Conservation (phyloP, 2,329 filamentous ascomycete genomes). For the Drechslerella dactyloides region DNA sequence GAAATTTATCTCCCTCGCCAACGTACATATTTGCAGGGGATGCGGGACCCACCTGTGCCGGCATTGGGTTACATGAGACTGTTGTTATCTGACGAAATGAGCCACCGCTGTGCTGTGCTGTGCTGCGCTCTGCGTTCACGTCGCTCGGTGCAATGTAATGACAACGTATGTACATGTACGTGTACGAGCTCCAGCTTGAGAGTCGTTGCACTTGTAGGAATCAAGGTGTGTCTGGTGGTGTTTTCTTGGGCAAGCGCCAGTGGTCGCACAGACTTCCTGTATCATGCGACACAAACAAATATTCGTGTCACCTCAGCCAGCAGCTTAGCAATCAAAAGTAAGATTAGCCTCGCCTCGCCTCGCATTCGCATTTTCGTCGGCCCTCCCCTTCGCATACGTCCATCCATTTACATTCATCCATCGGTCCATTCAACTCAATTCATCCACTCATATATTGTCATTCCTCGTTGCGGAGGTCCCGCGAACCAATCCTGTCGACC, state of each 20-base stretch:
- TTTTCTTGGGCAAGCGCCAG: slow-evolving; percentile 30
- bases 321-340: slow-evolving; percentile 2
- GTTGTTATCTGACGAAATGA: neutral
- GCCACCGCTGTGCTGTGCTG: neutral
- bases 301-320: slow-evolving; percentile 35
- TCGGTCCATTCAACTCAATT: neutral
- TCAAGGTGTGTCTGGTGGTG: neutral
- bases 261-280: slow-evolving; percentile 39
- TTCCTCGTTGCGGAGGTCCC: too few species aligned
- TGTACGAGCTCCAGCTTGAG: neutral
- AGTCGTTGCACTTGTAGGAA: slow-evolving; percentile 8
- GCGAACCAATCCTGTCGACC: neutral
- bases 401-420: neutral
- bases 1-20: neutral
- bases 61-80: slow-evolving; percentile 2
- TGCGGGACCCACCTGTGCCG: slow-evolving; percentile 4
- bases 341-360: slow-evolving; percentile 4
- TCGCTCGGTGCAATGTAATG: too few species aligned
- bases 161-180: neutral
- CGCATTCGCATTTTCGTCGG: neutral
- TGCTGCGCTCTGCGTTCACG: neutral
- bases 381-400: neutral
- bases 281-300: slow-evolving; percentile 40
- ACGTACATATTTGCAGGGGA: neutral
- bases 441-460: too few species aligned